Evolutionary conservation across 1,139 yeast species (phyloP).

Genomic region (Yamadazyma atlantica): DNA sequence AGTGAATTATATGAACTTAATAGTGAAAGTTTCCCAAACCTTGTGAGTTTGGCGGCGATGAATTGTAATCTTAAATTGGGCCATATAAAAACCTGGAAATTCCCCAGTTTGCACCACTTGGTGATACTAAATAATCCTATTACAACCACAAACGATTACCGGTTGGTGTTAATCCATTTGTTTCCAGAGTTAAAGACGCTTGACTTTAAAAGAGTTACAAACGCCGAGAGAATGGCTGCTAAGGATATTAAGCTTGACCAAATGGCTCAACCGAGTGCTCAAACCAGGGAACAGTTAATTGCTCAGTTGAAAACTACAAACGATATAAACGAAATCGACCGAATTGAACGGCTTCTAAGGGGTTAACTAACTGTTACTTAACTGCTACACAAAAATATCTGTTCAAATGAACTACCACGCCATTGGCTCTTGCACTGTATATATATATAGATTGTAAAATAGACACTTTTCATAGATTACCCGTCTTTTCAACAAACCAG

Average conservation of each 20-base stretch:
- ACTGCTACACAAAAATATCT: no score
- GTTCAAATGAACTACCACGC: no score
- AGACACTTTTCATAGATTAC: no score
- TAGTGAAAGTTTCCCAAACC: slow-evolving; percentile 34
- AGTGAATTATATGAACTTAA: slow-evolving; percentile 39
- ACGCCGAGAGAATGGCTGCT: slow-evolving; percentile 51
- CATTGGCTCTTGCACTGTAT: no score
- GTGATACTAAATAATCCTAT: slow-evolving; percentile 65
- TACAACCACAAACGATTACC: slow-evolving; percentile 51
- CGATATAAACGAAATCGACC: slow-evolving; percentile 71
- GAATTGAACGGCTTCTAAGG: slow-evolving; percentile 55
- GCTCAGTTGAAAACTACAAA: slow-evolving; percentile 59
- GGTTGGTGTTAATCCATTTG: slow-evolving; percentile 59
- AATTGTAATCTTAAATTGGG: slow-evolving; percentile 47
- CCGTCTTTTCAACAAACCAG: no score
- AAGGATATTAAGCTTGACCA: slow-evolving; percentile 33
- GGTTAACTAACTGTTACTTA: no score
- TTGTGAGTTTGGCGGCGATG: slow-evolving; percentile 51
- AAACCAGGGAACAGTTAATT: slow-evolving; percentile 36
- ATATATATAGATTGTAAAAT: no score
- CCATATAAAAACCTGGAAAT: slow-evolving; percentile 31
- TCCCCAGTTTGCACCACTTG: slow-evolving; percentile 45
- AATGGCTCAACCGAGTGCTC: neutral
- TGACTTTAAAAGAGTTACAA: slow-evolving; percentile 65
- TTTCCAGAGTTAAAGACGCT: slow-evolving; percentile 62